These are phyloP conservation scores for Triticum urartu DNA, from an alignment of 176 grass and related monocot species.

Conservation along the genomic window DNA sequence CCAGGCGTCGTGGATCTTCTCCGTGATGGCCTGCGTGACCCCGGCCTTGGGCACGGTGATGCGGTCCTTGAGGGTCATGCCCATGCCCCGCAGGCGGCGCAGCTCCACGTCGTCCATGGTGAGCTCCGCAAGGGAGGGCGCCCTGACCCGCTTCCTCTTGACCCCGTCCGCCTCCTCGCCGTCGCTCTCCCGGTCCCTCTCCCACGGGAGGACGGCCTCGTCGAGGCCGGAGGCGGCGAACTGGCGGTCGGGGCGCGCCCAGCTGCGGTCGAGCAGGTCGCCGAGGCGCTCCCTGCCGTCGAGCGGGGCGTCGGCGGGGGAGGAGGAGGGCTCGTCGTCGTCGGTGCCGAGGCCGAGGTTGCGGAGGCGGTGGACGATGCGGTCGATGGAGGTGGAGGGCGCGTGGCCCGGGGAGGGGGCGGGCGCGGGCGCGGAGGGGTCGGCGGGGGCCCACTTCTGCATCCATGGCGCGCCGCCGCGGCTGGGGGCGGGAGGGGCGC, in stretches of 20 bases:
- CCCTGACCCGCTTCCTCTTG: constrained; percentile 61
- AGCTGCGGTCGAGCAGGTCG: constrained; percentile 82
- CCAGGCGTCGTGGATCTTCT: constrained; percentile 96
- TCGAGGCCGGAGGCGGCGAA: constrained; percentile 32
- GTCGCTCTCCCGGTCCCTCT: constrained; percentile 43
- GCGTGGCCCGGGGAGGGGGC: constrained; percentile 7
- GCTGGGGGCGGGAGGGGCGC: constrained; percentile 25
- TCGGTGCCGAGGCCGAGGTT: constrained; percentile 70
- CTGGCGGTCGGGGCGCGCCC: constrained; percentile 66
- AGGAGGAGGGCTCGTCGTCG: constrained; percentile 51
- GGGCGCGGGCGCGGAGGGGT: constrained; percentile 29
- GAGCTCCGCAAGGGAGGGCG: constrained; percentile 82
- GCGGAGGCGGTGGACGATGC: constrained; percentile 90
- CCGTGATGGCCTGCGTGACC: constrained; percentile 65
- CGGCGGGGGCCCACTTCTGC: constrained; percentile 58
- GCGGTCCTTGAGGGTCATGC: constrained; percentile 76
- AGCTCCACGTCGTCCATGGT: constrained; percentile 85
- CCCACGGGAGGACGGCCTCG: constrained; percentile 67
- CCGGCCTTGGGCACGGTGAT: constrained; percentile 91
- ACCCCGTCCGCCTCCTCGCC: constrained; percentile 27
- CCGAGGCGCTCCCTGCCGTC: constrained; percentile 65
- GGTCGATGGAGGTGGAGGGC: constrained; percentile 63
- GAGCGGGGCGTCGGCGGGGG: constrained; percentile 19
- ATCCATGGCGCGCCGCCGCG: constrained; percentile 57
- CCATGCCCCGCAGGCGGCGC: constrained; percentile 61